Evolutionary conservation across 176 grass and related monocot genomes (phyloP).

Genomic region (Triticum urartu): DNA sequence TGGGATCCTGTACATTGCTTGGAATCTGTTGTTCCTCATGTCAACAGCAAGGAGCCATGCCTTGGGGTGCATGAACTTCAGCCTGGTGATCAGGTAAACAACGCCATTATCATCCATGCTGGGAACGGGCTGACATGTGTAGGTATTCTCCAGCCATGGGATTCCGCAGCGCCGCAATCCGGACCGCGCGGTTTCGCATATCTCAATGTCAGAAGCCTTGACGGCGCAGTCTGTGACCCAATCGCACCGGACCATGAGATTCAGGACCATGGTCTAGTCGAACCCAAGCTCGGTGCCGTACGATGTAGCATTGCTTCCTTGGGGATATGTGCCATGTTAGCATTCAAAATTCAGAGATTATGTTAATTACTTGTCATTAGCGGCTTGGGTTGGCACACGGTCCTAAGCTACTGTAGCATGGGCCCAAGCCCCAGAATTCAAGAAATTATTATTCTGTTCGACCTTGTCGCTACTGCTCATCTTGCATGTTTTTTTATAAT

Average conservation of each 20-base stretch:
- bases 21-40: not conserved
- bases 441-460: no score
- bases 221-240: not conserved
- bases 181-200: not conserved
- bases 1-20: not conserved
- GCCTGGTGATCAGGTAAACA: not conserved
- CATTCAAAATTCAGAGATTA: no score
- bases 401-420: no score
- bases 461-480: no score
- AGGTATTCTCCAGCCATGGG: not conserved
- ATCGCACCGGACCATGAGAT: not conserved
- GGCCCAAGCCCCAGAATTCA: no score
- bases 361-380: no score
- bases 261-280: no score
- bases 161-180: not conserved
- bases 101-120: not conserved
- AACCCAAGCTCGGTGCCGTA: no score
- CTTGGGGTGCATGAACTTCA: not conserved
- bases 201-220: not conserved
- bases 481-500: no score
- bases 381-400: no score
- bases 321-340: no score
- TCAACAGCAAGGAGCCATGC: not conserved
- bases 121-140: not conserved
- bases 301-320: no score